A percentile compares a stretch with the other conserved stretches of the same genome.
Conservation (phyloP, 805 yeast genomes). For the Cyberlindnera mrakii region DNA sequence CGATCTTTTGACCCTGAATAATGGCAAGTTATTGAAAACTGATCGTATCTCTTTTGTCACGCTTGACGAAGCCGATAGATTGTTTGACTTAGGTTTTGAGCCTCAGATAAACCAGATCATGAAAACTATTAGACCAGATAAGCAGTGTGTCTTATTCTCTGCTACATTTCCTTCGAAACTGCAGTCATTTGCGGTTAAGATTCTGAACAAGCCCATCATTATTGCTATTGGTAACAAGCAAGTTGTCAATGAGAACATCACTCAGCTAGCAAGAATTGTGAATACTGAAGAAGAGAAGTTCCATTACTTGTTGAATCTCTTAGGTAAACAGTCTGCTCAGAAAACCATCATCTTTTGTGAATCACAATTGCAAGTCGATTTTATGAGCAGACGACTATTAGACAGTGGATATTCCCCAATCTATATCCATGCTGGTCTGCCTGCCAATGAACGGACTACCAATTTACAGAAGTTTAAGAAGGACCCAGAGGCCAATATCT, state of each 20-base stretch:
- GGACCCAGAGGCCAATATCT: constrained; percentile 40
- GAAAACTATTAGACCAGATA: constrained; percentile 71
- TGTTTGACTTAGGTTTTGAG: constrained; percentile 96
- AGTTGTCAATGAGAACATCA: constrained; percentile 74
- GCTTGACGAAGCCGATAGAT: constrained; percentile 91
- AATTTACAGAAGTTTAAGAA: constrained; percentile 65
- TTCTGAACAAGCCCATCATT: constrained; percentile 61
- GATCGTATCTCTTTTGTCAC: constrained; percentile 74
- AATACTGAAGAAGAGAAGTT: constrained; percentile 51
- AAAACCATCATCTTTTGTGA: constrained; percentile 81
- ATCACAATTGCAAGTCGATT: constrained; percentile 82
- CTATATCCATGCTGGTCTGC: constrained; percentile 89
- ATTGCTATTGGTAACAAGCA: constrained; percentile 77
- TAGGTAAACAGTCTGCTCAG: constrained; percentile 41
- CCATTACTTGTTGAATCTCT: constrained; percentile 41
- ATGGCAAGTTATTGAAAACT: constrained; percentile 64
- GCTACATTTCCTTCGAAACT: constrained; percentile 88
- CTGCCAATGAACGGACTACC: constrained; percentile 72
- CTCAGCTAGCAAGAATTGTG: constrained; percentile 63
- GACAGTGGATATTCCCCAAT: constrained; percentile 51
- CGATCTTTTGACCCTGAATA: constrained; percentile 77
- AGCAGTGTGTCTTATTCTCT: constrained; percentile 85
- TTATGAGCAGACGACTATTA: constrained; percentile 47
- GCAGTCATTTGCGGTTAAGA: constrained; percentile 65
- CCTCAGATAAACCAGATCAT: constrained; percentile 87